A percentile compares a stretch with the other conserved stretches of the same genome.
Conservation (phyloP, 768 basidiomycete genomes). For the Suillus americanus region DNA sequence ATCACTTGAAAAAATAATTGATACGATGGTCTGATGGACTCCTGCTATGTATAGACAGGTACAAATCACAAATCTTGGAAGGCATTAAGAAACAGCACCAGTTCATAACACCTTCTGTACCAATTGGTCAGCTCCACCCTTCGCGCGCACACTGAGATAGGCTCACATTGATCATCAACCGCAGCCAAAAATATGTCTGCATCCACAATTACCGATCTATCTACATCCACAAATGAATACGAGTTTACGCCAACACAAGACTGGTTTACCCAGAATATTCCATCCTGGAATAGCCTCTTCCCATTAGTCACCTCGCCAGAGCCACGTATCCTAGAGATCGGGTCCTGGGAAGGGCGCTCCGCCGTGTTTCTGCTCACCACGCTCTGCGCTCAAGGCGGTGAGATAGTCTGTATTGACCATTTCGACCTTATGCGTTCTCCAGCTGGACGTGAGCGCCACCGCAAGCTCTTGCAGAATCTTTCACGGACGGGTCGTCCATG, state of each 20-base stretch:
- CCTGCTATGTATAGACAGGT: background rate
- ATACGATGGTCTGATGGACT: background rate
- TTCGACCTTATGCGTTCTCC: conserved; percentile 52
- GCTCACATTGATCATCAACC: background rate
- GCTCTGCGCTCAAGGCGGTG: conserved; percentile 43
- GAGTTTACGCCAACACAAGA: conserved; percentile 55
- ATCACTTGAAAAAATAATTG: background rate
- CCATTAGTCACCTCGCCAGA: conserved; percentile 33
- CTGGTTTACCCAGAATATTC: conserved; percentile 51
- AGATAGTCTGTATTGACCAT: conserved; percentile 57
- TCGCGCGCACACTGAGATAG: background rate
- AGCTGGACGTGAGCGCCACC: conserved; percentile 46
- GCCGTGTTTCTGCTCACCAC: conserved; percentile 53
- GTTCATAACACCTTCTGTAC: background rate
- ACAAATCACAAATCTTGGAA: background rate
- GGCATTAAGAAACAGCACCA: background rate
- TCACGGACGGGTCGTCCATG: conserved; percentile 41
- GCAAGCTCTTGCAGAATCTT: conserved; percentile 48
- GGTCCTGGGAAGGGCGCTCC: conserved; percentile 65
- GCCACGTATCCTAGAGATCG: conserved; percentile 56
- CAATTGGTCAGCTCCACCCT: background rate
- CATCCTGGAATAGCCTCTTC: conserved; percentile 44
- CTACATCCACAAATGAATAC: conserved; percentile 22
- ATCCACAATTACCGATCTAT: background rate
- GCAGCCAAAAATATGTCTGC: background rate